phyloP scores from a whole-genome alignment of 2,329 filamentous ascomycete species.

The Aspergillus sp. region DNA sequence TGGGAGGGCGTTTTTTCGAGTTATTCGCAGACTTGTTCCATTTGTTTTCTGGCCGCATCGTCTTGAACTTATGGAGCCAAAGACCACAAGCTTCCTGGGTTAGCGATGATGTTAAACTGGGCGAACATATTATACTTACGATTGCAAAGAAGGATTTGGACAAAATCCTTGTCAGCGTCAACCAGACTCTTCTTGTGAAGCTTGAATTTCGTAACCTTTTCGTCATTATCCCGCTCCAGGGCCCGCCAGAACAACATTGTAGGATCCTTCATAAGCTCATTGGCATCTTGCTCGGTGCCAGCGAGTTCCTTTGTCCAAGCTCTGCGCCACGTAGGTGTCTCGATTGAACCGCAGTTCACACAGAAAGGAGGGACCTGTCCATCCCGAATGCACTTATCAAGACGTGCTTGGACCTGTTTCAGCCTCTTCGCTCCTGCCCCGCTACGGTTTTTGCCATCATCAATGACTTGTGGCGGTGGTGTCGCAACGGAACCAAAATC shows the following conservation, averaged over 20 bases:
- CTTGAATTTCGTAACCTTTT: conserved; percentile 63
- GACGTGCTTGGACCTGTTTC: conserved; percentile 56
- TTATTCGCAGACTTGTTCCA: conserved; percentile 65
- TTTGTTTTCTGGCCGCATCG: conserved; percentile 74
- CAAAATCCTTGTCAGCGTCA: conserved; percentile 65
- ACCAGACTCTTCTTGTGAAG: conserved; percentile 69
- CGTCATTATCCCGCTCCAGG: conserved; percentile 58
- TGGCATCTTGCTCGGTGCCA: conserved; percentile 65
- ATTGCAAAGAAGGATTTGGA: conserved; percentile 78
- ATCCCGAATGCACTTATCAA: conserved; percentile 60
- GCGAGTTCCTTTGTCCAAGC: conserved; percentile 75
- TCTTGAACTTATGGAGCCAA: conserved; percentile 85
- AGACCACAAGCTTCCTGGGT: conserved; percentile 68
- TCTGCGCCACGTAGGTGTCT: conserved; percentile 94
- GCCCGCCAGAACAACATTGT: conserved; percentile 70
- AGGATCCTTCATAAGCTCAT: conserved; percentile 68
- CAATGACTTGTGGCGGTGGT: conserved; percentile 21
- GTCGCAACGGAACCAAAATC: conserved; percentile 39
- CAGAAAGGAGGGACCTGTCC: conserved; percentile 87
- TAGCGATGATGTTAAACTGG: neutral
- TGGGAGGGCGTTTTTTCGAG: conserved; percentile 36
- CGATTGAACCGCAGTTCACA: conserved; percentile 87
- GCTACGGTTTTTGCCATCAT: conserved; percentile 38
- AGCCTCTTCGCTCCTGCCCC: conserved; percentile 59
- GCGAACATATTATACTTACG: conserved; percentile 50